These are phyloP conservation scores for Phaeotremella fagi DNA, from an alignment of 768 basidiomycete species.

Conservation along the genomic window DNA sequence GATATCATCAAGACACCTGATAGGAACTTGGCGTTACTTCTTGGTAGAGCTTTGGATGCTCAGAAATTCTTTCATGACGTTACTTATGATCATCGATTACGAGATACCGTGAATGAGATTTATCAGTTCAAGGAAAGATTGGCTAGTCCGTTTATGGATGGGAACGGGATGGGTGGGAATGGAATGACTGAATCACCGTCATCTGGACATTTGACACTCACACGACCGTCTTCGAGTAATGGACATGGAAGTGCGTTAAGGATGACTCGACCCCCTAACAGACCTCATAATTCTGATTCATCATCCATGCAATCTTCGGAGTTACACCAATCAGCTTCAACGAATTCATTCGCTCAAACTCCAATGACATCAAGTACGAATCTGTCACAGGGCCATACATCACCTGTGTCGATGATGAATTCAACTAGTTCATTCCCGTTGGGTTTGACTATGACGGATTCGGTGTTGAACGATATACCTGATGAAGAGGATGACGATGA, in stretches of 20 bases:
- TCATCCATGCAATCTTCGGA: constrained; percentile 25
- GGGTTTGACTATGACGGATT: constrained; percentile 17
- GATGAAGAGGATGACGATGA: constrained; percentile 39
- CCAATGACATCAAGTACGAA: constrained; percentile 39
- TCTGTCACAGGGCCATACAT: constrained; percentile 6
- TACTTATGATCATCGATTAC: constrained; percentile 91
- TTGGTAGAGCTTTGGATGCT: constrained; percentile 92
- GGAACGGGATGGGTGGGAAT: no score
- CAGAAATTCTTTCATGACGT: constrained; percentile 99
- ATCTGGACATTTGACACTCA: constrained; percentile 22
- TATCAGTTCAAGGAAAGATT: constrained; percentile 88
- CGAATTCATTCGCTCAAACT: constrained; percentile 23
- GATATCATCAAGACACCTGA: constrained; percentile 99
- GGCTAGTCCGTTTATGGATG: constrained; percentile 73
- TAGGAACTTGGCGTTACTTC: constrained; percentile 84
- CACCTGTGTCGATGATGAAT: constrained; percentile 15
- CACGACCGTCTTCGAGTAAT: background rate
- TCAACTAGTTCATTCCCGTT: constrained; percentile 12
- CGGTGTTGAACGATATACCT: constrained; percentile 1
- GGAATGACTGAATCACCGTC: constrained; percentile 37
- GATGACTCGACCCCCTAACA: background rate
- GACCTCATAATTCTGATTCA: constrained; percentile 17
- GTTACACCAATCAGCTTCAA: constrained; percentile 18
- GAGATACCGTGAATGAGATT: constrained; percentile 80
- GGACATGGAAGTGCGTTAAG: background rate